A percentile compares a stretch with the other conserved stretches of the same genome.
Conservation (phyloP, 768 basidiomycete species). For the Suillus subluteus region DNA sequence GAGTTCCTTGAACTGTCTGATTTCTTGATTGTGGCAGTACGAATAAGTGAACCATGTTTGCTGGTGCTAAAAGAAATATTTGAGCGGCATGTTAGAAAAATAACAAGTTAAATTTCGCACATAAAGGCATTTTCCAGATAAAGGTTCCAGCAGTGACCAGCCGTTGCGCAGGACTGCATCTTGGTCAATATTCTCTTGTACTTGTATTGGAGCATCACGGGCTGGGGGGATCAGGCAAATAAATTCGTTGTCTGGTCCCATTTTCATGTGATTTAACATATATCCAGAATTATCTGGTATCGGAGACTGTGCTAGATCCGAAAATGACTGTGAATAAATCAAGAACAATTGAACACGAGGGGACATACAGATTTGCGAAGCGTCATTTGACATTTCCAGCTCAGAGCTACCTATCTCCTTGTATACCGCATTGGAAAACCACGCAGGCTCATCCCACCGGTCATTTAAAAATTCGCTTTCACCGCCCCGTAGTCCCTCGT, state of each 20-base stretch:
- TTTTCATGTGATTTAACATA: slow-evolving; percentile 74
- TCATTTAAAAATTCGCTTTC: slow-evolving; percentile 78
- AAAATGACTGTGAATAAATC: slow-evolving; percentile 19
- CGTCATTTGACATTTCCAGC: slow-evolving; percentile 30
- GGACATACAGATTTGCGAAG: slow-evolving; percentile 42
- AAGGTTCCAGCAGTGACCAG: slow-evolving; percentile 82
- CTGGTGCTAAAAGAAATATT: slow-evolving; percentile 58
- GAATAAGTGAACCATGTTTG: slow-evolving; percentile 98
- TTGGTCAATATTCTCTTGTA: slow-evolving; percentile 57
- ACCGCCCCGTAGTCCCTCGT: slow-evolving; percentile 72
- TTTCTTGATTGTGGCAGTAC: slow-evolving; percentile 93
- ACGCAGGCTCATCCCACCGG: slow-evolving; percentile 48
- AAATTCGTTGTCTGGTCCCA: slow-evolving; percentile 71
- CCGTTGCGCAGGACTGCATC: slow-evolving; percentile 72
- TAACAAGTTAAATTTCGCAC: slow-evolving; percentile 53
- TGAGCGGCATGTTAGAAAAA: slow-evolving; percentile 31
- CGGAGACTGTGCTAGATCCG: slow-evolving; percentile 24
- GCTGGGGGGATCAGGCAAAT: slow-evolving; percentile 79
- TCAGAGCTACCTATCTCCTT: slow-evolving; percentile 67
- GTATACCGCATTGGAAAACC: slow-evolving; percentile 42
- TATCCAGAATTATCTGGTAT: slow-evolving; percentile 37
- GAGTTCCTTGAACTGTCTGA: slow-evolving; percentile 94
- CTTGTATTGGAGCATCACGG: slow-evolving; percentile 44
- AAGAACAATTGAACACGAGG: slow-evolving; percentile 22
- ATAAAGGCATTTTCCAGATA: slow-evolving; percentile 83